Percentiles rank a stretch among this genome's conserved stretches.
Conservation (phyloP, 2,329 filamentous ascomycete species). For the Hypoxylon sp. region DNA sequence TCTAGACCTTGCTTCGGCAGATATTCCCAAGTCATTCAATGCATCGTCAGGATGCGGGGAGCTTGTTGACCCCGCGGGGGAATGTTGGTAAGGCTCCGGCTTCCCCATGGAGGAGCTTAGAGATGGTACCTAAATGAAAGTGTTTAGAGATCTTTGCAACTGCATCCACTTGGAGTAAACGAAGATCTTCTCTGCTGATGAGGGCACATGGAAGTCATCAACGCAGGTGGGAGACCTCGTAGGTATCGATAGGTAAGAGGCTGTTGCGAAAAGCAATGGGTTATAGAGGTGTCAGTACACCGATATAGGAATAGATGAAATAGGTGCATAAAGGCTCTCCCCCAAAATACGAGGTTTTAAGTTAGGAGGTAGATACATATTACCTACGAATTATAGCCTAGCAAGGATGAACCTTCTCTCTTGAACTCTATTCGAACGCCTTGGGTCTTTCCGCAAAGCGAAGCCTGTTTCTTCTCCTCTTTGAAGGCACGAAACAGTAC, state of each 20-base stretch:
- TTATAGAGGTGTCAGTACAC: not conserved
- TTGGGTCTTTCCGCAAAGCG: too few relatives aligned
- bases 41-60: conserved; percentile 43
- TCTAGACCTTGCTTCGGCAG: conserved; percentile 43
- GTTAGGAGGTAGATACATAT: too few relatives aligned
- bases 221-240: not conserved
- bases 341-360: too few relatives aligned
- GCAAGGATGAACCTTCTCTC: too few relatives aligned
- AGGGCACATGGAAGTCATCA: not conserved
- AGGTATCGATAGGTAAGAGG: not conserved
- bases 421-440: too few relatives aligned
- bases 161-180: not conserved
- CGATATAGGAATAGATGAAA: not conserved
- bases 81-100: conserved; percentile 3
- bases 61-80: conserved; percentile 36
- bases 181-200: not conserved
- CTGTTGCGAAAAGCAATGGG: not conserved
- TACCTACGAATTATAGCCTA: too few relatives aligned
- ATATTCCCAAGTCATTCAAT: conserved; percentile 36
- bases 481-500: too few relatives aligned
- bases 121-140: conserved; percentile 22
- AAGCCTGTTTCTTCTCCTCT: too few relatives aligned
- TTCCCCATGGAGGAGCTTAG: conserved; percentile 13
- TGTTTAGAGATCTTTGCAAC: conserved; percentile 2
- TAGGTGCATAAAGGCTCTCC: not conserved